These are phyloP conservation scores for Coriaria nepalensis DNA, from an alignment of 306 rosid genomes.

Conservation along the genomic window DNA sequence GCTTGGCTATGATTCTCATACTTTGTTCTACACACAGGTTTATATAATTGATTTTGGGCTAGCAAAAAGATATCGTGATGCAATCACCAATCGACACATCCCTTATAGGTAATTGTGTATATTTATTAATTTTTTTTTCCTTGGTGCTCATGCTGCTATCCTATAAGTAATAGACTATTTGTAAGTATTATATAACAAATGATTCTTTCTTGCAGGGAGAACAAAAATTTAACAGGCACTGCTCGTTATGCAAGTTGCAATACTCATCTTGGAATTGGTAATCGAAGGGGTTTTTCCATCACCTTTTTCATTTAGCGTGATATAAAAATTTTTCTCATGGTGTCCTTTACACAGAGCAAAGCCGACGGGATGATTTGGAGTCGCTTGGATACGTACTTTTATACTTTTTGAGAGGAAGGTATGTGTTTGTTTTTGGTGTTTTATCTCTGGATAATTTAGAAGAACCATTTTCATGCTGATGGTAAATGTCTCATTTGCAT, in stretches of 20 bases:
- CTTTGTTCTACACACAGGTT: slow-evolving; percentile 34
- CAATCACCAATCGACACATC: slow-evolving; percentile 76
- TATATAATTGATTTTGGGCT: slow-evolving; percentile 89
- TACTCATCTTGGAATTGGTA: slow-evolving; percentile 98
- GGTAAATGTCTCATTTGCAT: neutral
- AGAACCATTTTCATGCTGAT: neutral
- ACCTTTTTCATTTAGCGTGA: slow-evolving; percentile 4
- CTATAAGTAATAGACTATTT: too few relatives aligned
- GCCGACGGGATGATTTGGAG: slow-evolving; percentile 97
- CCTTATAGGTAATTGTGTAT: slow-evolving; percentile 51
- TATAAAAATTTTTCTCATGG: slow-evolving; percentile 2
- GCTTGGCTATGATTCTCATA: neutral
- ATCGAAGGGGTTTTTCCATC: slow-evolving; percentile 21
- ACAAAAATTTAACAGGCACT: slow-evolving; percentile 85
- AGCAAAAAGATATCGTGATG: slow-evolving; percentile 82
- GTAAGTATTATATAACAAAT: neutral
- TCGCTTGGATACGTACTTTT: slow-evolving; percentile 93
- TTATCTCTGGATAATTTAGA: slow-evolving; percentile 3
- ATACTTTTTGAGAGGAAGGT: slow-evolving; percentile 97
- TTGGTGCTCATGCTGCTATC: neutral
- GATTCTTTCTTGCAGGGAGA: slow-evolving; percentile 39
- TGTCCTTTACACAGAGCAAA: slow-evolving; percentile 61
- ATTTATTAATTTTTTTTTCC: slow-evolving; percentile 2
- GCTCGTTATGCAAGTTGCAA: slow-evolving; percentile 98
- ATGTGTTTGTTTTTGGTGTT: slow-evolving; percentile 10